Evolutionary conservation across 495 filamentous ascomycete genomes (phyloP).

Genomic region (Lophium mytilinum): DNA sequence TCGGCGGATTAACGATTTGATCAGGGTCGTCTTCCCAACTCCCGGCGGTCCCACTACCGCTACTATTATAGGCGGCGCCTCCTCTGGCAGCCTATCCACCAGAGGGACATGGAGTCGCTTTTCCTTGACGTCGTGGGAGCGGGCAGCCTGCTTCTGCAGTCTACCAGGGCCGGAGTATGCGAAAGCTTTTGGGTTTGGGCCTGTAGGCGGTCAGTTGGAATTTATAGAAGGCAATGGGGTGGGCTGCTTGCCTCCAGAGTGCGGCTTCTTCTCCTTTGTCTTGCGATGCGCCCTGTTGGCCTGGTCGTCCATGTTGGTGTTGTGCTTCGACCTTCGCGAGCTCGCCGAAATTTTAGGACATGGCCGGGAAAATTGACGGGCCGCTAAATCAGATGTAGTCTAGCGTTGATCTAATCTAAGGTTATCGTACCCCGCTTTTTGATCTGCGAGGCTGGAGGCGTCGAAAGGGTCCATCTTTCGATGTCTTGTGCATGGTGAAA

Average conservation of each 20-base stretch:
- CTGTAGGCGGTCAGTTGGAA: conserved; percentile 33
- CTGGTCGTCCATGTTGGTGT: conserved; percentile 63
- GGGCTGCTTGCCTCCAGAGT: conserved; percentile 33
- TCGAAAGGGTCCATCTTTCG: too few species aligned
- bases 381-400: not conserved
- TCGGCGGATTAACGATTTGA: conserved; percentile 86
- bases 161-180: conserved; percentile 77
- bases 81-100: conserved; percentile 88
- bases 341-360: not conserved
- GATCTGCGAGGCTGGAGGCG: not conserved
- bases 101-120: conserved; percentile 92
- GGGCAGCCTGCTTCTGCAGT: conserved; percentile 71
- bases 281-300: conserved; percentile 78
- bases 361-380: not conserved
- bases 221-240: too few species aligned
- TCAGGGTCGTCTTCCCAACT: conserved; percentile 65
- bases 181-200: conserved; percentile 86
- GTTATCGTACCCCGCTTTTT: not conserved
- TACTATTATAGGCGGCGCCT: conserved; percentile 88
- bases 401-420: conserved; percentile 1
- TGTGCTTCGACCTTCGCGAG: not conserved
- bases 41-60: conserved; percentile 90
- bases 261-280: conserved; percentile 86
- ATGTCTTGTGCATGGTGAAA: too few species aligned
- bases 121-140: conserved; percentile 94